Evolutionary conservation across 805 yeast genomes (phyloP), one percentile per base, ranked within the genome.

Genomic region (Kluyveromyces wickerhamii): DNA sequence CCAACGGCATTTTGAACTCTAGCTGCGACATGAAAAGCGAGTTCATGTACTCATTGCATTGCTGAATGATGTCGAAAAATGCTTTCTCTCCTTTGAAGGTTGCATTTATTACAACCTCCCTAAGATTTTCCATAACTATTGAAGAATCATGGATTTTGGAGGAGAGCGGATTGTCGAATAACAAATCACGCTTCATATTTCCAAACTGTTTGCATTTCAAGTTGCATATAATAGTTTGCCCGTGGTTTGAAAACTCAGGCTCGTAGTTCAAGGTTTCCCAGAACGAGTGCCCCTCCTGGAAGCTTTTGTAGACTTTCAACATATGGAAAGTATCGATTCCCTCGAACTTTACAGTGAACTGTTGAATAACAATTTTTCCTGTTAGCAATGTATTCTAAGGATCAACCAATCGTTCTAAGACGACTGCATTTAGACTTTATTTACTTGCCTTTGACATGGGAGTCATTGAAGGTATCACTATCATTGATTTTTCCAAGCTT

Each of bases 1-100:
- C 51, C 17, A 60, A 37, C 4, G 66, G 65, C 38, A 48, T 52
- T 23, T 49, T 51, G 27, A 57, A 54, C 33, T 62, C 66, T 33
- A 60, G 41, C 29, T 60, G 54, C 0, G 60, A 52, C 2, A 55
- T n/a, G 8, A 59, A 25, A 20, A 59, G 37, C 2, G 59, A 55
- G 2, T 44, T 27, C 12, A 52, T 21, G 38, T 40, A 57, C 23
- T 52, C 56, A 26, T 54, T 53, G 28, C 49, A 34, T 18, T 47
- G 53, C 5, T 36, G 24, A 4, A 42, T 12, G 7, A 43, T n/a
- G 4, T 26, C 34, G 16, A 10, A n/a, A 4, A 17, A 9, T 21
- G 3, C 10, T 12, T 10, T 15, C 5, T 4, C 14, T 11, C 27
- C 29, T 7, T 34, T 13, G 33, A 39, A 33, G 13, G 9, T 14